Percentiles rank a stretch among this genome's conserved stretches.
phyloP scores from a whole-genome alignment of 768 basidiomycete genomes.

The Boletus sp. region DNA sequence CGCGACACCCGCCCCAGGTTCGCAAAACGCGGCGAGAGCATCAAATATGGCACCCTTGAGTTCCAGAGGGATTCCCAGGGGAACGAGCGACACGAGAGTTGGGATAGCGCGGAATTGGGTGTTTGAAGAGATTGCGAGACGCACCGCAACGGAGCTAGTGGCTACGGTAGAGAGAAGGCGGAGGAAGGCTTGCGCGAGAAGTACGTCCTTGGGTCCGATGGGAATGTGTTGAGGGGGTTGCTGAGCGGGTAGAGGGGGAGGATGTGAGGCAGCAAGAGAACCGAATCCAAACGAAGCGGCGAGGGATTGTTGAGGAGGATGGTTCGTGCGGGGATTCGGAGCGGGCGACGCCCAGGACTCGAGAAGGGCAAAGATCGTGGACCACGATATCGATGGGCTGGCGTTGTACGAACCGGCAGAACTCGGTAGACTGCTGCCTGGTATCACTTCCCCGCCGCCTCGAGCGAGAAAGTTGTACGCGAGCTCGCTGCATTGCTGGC shows the following conservation, averaged over 20 bases:
- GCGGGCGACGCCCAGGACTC: conserved; percentile 71
- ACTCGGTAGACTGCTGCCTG: conserved; percentile 51
- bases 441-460: conserved; percentile 67
- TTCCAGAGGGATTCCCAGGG: conserved; percentile 82
- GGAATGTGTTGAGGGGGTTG: conserved; percentile 43
- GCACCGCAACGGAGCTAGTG: conserved; percentile 71
- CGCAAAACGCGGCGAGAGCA: conserved; percentile 78
- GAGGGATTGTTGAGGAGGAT: conserved; percentile 43
- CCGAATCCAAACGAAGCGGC: conserved; percentile 30
- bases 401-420: conserved; percentile 37
- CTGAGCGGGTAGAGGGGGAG: conserved; percentile 31
- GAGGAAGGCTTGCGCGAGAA: conserved; percentile 79
- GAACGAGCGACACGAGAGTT: conserved; percentile 74
- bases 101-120: conserved; percentile 79
- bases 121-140: conserved; percentile 73
- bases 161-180: conserved; percentile 76
- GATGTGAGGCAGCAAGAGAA: conserved; percentile 29
- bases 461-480: conserved; percentile 87
- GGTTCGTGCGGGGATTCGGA: conserved; percentile 43
- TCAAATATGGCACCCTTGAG: conserved; percentile 85
- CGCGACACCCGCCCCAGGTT: conserved; percentile 67
- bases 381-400: conserved; percentile 73
- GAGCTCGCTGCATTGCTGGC: conserved; percentile 80
- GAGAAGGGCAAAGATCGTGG: conserved; percentile 67
- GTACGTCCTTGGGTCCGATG: conserved; percentile 68